Conservation (phyloP, 225 moss, liverwort and hornwort genomes). For the Climacium dendroides region DNA sequence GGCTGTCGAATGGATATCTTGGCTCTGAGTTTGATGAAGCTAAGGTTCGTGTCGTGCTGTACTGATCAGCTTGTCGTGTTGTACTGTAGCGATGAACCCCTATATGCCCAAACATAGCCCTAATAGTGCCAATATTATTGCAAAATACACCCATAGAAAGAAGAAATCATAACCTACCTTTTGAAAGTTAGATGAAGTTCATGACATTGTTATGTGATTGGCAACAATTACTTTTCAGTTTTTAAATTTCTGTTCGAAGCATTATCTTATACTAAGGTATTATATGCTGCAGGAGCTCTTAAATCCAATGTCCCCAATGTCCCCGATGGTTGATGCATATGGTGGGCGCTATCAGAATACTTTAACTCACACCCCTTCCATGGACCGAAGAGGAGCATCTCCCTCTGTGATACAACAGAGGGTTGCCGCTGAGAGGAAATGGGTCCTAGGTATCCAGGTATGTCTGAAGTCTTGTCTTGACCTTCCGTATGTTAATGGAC, state of each 20-base stretch:
- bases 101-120: not conserved
- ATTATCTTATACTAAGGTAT: not conserved
- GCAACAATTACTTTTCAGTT: not conserved
- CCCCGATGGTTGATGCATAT: slow-evolving; percentile 20
- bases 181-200: not conserved
- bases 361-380: slow-evolving; percentile 5
- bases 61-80: not conserved
- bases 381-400: slow-evolving; percentile 48
- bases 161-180: not conserved
- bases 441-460: slow-evolving; percentile 45
- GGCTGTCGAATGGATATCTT: slow-evolving; percentile 50
- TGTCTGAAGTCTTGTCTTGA: not conserved
- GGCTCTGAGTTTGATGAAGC: slow-evolving; percentile 39
- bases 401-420: slow-evolving; percentile 32
- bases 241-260: not conserved
- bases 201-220: not conserved
- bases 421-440: slow-evolving; percentile 49
- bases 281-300: slow-evolving; percentile 23
- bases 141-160: not conserved
- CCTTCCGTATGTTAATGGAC: not conserved
- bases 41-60: slow-evolving; percentile 3
- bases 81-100: not conserved
- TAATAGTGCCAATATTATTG: not conserved
- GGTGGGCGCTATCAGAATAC: slow-evolving; percentile 7
- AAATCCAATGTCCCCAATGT: slow-evolving; percentile 19